phyloP scores from a whole-genome alignment of 345 rosid species.

The Pistacia integerrima region DNA sequence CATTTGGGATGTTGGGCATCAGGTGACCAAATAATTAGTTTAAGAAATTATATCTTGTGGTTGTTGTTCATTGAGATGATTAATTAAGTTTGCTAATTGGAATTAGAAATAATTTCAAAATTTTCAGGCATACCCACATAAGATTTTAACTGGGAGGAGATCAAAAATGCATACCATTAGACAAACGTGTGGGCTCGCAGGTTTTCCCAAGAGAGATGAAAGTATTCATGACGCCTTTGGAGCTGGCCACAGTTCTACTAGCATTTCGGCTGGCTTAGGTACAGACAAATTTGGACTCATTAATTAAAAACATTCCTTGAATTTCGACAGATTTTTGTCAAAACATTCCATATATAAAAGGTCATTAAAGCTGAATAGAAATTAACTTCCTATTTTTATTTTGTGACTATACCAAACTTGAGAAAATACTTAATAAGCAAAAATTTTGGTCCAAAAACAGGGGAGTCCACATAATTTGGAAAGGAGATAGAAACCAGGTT shows the following conservation, averaged over 20 bases:
- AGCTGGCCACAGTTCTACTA: constrained; percentile 58
- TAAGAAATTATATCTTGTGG: background rate
- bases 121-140: constrained; percentile 45
- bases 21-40: constrained; percentile 24
- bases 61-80: background rate
- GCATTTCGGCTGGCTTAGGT: constrained; percentile 60
- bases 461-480: too few relatives aligned
- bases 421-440: too few relatives aligned
- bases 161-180: constrained; percentile 47
- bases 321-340: too few relatives aligned
- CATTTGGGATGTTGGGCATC: constrained; percentile 68
- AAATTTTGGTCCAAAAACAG: too few relatives aligned
- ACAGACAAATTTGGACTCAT: background rate
- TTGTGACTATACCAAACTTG: too few relatives aligned
- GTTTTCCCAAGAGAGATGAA: constrained; percentile 56
- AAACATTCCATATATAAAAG: too few relatives aligned
- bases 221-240: constrained; percentile 53
- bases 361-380: too few relatives aligned
- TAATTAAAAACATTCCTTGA: too few relatives aligned
- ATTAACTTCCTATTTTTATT: too few relatives aligned
- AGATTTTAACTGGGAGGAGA: constrained; percentile 50
- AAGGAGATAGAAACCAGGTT: too few relatives aligned
- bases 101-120: background rate
- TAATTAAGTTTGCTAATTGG: background rate
- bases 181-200: constrained; percentile 47